Evolutionary conservation across 1,284 basidiomycete genomes (phyloP).

Genomic region (Apiotrichum mycotoxinovorans): DNA sequence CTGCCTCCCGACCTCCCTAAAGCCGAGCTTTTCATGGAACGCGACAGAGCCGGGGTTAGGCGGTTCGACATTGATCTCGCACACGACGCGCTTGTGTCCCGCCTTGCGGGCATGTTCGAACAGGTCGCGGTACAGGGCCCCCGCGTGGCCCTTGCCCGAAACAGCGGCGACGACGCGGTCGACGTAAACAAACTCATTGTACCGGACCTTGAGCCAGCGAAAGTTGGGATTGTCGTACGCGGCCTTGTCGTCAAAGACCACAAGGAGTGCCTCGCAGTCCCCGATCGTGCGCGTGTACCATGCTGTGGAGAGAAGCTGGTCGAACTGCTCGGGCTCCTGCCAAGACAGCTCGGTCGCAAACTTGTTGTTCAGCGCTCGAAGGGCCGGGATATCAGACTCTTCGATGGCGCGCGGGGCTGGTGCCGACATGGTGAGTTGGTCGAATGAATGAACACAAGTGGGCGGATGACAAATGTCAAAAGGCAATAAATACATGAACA

Average conservation of each 20-base stretch:
- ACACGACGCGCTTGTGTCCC: conserved; percentile 7
- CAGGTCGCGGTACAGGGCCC: conserved; percentile 10
- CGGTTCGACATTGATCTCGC: conserved; percentile 17
- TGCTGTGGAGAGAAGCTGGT: conserved; percentile 1
- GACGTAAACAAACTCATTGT: conserved; percentile 13
- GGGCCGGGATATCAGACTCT: neutral
- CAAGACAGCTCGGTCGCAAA: conserved; percentile 5
- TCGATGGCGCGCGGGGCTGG: conserved; percentile 2
- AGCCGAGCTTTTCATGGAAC: conserved; percentile 12
- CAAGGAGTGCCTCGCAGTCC: conserved; percentile 3
- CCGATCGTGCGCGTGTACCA: conserved; percentile 12
- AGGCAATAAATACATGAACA: too few species aligned
- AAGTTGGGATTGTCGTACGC: conserved; percentile 16
- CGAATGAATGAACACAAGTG: neutral
- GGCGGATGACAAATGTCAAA: neutral
- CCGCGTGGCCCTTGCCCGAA: conserved; percentile 4
- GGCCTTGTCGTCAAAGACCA: conserved; percentile 5
- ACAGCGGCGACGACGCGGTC: conserved; percentile 12
- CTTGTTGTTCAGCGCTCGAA: conserved; percentile 13
- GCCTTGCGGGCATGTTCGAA: neutral
- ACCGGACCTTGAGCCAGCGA: conserved; percentile 7
- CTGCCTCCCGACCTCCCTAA: conserved; percentile 9
- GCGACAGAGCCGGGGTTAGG: conserved; percentile 9
- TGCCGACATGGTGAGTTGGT: neutral
- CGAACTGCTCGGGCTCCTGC: conserved; percentile 7